These are phyloP conservation scores for Sclerotinia sclerotiorum DNA, from an alignment of 2,329 filamentous ascomycete genomes.

Conservation along the genomic window DNA sequence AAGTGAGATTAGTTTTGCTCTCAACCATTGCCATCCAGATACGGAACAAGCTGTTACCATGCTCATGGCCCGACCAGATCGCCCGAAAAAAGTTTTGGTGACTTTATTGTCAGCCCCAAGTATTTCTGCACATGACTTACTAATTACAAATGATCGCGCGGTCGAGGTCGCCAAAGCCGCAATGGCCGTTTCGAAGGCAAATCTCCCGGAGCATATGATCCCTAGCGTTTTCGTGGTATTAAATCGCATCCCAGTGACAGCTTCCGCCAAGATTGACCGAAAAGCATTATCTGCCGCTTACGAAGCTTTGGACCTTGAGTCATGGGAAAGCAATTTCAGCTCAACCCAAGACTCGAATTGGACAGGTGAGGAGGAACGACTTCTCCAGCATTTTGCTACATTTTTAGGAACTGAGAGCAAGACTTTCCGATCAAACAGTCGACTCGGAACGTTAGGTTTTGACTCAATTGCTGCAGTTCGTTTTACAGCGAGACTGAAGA, in stretches of 20 bases:
- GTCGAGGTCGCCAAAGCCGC: constrained; percentile 21
- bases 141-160: neutral
- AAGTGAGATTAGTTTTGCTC: constrained; percentile 46
- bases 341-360: neutral
- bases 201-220: constrained; percentile 31
- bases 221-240: constrained; percentile 26
- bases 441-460: constrained; percentile 8
- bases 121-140: neutral
- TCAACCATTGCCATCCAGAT: constrained; percentile 24
- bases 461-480: constrained; percentile 15
- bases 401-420: constrained; percentile 6
- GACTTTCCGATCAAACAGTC: neutral
- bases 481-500: constrained; percentile 11
- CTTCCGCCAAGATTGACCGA: constrained; percentile 30
- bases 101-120: constrained; percentile 11
- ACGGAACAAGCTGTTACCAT: constrained; percentile 44
- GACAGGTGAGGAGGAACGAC: constrained; percentile 5
- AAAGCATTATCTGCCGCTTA: constrained; percentile 11
- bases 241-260: constrained; percentile 22
- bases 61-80: constrained; percentile 42
- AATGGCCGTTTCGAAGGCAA: neutral
- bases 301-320: neutral
- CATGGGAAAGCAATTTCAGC: constrained; percentile 14
- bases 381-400: constrained; percentile 1
- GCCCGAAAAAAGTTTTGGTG: constrained; percentile 37